Base-by-base conservation (phyloP, 371 early-diverging fungal genomes). In the Neoconidiobolus thromboides region DNA sequence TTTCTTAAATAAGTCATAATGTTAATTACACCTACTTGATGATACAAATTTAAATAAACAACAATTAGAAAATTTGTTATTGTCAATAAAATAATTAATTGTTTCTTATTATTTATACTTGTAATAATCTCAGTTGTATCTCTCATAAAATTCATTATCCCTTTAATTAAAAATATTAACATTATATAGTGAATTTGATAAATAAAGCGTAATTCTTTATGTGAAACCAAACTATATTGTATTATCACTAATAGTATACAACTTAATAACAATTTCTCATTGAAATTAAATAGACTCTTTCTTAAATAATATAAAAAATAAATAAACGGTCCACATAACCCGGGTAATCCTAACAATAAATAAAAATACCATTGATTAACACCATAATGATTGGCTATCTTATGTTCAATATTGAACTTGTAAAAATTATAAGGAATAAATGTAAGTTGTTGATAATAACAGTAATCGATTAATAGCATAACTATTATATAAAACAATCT, bases 141-240 rank as follows among this genome's bases (percentile, higher is more conserved):
- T 43, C 26, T 63, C 57, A 10, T 41, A 3, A 1, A 54, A 7
- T 14, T 43, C 47, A 67, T 60, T 39, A 87, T 53, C 6, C 82
- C 77, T 4, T 72, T 65, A 1, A 80, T 87, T 3, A 79, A 75
- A 58, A 83, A 77, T 3, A 83, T 66, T 12, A 86, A 67, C 7
- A 82, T 66, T 3, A 86, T 70, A n/a, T 93, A 91, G 1, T 93
- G 67, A 5, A 93, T 67, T 1, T 91, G 90, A 55, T 77, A 82
- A 10, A 96, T 70, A 67, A 96, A 96, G 1, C 96, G 82, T 66
- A 87, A 89, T 63, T 96, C 96, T 76, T 93, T 96, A 66, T 96
- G 96, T 1, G 26, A 26, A 2, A 89, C 68, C 40, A 86, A 87
- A 88, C 63, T 90, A 90, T 5, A 85, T 67, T 49, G 49, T 26